These are phyloP conservation scores for Exserohilum turcica DNA, from an alignment of 2,329 filamentous ascomycete species.

Conservation along the genomic window DNA sequence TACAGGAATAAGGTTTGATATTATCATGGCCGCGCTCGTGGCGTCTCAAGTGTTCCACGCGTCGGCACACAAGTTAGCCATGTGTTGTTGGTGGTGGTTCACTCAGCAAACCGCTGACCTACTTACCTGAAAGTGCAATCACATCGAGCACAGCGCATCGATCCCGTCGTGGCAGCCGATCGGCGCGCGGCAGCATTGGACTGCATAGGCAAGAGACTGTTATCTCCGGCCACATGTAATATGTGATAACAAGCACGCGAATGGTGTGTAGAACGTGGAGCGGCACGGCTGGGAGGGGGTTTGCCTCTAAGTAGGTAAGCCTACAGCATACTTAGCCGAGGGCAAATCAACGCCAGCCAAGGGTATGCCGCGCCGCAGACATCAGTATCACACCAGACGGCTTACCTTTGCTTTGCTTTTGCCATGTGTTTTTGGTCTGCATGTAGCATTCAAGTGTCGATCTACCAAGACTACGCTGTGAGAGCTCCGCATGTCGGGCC, in stretches of 20 bases:
- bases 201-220: not conserved
- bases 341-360: not conserved
- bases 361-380: not conserved
- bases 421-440: too few relatives aligned
- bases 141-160: slow-evolving; percentile 12
- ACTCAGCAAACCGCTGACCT: too few relatives aligned
- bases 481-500: too few relatives aligned
- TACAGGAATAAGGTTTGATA: slow-evolving; percentile 7
- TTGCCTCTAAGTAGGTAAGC: not conserved
- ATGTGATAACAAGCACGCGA: not conserved
- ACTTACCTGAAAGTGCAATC: slow-evolving; percentile 10
- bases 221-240: not conserved
- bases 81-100: not conserved
- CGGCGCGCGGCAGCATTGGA: not conserved
- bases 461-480: too few relatives aligned
- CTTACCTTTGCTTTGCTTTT: too few relatives aligned
- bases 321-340: not conserved
- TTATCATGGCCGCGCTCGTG: slow-evolving; percentile 14
- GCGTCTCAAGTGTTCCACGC: slow-evolving; percentile 11
- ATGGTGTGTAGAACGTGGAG: not conserved
- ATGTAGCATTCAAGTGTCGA: too few relatives aligned
- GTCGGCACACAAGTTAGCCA: too few relatives aligned
- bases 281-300: not conserved
- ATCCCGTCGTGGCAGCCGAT: not conserved
- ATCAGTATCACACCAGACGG: not conserved